Evolutionary conservation across 495 filamentous ascomycete genomes (phyloP).

Genomic region (Melanomma pulvis-pyrius): DNA sequence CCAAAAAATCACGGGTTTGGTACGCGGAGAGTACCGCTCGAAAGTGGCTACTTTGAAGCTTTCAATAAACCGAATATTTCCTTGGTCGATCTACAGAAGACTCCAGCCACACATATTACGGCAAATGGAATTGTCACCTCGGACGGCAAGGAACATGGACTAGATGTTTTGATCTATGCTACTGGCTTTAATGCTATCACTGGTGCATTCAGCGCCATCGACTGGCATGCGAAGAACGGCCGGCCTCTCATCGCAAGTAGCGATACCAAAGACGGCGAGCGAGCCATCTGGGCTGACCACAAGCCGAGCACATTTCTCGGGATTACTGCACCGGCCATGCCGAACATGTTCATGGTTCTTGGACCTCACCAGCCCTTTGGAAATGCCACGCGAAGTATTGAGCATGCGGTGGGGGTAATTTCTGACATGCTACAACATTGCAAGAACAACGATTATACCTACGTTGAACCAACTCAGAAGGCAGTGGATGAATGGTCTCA

Average conservation of each 20-base stretch:
- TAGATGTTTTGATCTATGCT: conserved; percentile 30
- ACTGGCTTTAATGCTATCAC: conserved; percentile 44
- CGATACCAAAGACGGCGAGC: conserved; percentile 17
- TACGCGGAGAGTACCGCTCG: conserved; percentile 39
- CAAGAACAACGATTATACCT: background rate
- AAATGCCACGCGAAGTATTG: background rate
- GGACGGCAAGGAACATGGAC: background rate
- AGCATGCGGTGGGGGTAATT: background rate
- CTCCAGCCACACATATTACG: conserved; percentile 34
- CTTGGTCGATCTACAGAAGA: conserved; percentile 44
- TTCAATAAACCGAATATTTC: conserved; percentile 46
- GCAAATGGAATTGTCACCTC: conserved; percentile 17
- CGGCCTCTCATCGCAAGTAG: too few species aligned
- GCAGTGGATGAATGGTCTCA: background rate
- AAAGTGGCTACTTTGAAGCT: conserved; percentile 45
- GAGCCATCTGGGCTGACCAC: conserved; percentile 37
- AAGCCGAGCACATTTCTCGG: background rate
- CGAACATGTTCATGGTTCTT: conserved; percentile 4
- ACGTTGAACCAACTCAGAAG: background rate
- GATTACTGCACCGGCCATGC: background rate
- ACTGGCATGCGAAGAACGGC: too few species aligned
- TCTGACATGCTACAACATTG: background rate
- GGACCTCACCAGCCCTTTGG: conserved; percentile 3
- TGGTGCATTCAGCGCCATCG: background rate
- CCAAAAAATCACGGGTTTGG: conserved; percentile 28